phyloP scores from a whole-genome alignment of 2,329 filamentous ascomycete species.

The Apiospora arundinis region DNA sequence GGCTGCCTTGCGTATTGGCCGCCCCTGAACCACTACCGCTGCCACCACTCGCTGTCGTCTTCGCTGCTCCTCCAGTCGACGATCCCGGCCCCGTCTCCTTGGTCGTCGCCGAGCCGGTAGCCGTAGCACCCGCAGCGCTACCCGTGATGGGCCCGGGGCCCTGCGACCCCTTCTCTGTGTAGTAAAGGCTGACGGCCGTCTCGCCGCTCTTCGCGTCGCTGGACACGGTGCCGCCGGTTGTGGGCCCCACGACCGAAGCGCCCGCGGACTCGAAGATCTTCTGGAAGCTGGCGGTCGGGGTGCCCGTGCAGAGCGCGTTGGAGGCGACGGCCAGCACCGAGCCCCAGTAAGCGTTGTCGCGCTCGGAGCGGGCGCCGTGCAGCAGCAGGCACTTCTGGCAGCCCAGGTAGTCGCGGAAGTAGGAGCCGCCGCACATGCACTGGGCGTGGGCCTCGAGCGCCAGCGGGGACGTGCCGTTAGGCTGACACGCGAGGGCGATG shows the following conservation, averaged over 20 bases:
- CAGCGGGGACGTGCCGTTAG: slow-evolving; percentile 39
- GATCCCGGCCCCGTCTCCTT: background rate
- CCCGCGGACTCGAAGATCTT: slow-evolving; percentile 42
- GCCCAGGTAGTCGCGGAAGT: slow-evolving; percentile 50
- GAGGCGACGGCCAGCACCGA: slow-evolving; percentile 44
- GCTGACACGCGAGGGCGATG: slow-evolving; percentile 40
- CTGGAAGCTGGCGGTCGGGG: slow-evolving; percentile 45
- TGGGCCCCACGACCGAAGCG: slow-evolving; percentile 36
- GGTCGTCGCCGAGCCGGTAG: slow-evolving; percentile 15
- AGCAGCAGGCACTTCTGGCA: slow-evolving; percentile 49
- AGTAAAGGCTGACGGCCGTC: slow-evolving; percentile 51
- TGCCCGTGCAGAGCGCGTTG: slow-evolving; percentile 44
- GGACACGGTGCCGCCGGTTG: slow-evolving; percentile 39
- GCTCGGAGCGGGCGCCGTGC: slow-evolving; percentile 47
- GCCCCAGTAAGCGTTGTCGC: slow-evolving; percentile 42
- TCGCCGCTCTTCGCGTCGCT: slow-evolving; percentile 43
- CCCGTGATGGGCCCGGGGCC: slow-evolving; percentile 51
- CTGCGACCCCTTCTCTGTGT: slow-evolving; percentile 45
- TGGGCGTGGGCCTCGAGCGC: slow-evolving; percentile 39
- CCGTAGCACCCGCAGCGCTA: slow-evolving; percentile 44
- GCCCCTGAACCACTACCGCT: background rate
- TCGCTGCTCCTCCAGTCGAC: background rate
- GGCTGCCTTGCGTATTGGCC: background rate
- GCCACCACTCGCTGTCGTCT: slow-evolving; percentile 11
- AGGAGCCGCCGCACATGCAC: slow-evolving; percentile 52